These are phyloP conservation scores for Carallia brachiata DNA, from an alignment of 345 rosid species.

Conservation along the genomic window DNA sequence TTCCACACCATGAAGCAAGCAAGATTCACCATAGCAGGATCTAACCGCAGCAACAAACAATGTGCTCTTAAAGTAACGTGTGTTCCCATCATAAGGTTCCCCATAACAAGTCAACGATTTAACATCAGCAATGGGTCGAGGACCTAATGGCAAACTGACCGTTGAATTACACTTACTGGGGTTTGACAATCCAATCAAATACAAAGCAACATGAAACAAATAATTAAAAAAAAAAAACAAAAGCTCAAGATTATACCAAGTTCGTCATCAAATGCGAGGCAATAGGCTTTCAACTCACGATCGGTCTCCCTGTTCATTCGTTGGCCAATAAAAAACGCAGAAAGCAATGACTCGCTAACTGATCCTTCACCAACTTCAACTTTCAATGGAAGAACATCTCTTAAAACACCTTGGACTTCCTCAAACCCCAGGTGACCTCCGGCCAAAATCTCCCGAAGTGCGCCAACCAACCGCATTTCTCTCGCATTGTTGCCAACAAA, in stretches of 20 bases:
- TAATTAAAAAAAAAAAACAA: conserved; percentile 1
- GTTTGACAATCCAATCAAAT: neutral
- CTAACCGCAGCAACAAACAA: conserved; percentile 91
- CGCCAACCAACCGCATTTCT: conserved; percentile 97
- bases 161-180: conserved; percentile 11
- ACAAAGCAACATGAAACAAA: conserved; percentile 7
- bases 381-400: conserved; percentile 77
- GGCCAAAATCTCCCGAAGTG: conserved; percentile 85
- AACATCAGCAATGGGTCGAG: conserved; percentile 81
- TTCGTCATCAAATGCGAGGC: conserved; percentile 96
- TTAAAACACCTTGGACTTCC: conserved; percentile 86
- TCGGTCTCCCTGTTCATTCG: conserved; percentile 97
- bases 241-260: conserved; percentile 43
- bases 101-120: conserved; percentile 96
- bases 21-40: conserved; percentile 91
- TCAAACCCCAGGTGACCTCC: conserved; percentile 96
- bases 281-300: conserved; percentile 91
- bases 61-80: conserved; percentile 82
- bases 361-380: conserved; percentile 36
- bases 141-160: conserved; percentile 47
- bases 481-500: conserved; percentile 61
- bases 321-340: conserved; percentile 95
- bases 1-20: conserved; percentile 93
- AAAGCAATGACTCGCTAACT: conserved; percentile 84
- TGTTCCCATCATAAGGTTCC: conserved; percentile 98